Base-by-base conservation (phyloP, 2,329 filamentous ascomycete species). In the Phoma sp. region DNA sequence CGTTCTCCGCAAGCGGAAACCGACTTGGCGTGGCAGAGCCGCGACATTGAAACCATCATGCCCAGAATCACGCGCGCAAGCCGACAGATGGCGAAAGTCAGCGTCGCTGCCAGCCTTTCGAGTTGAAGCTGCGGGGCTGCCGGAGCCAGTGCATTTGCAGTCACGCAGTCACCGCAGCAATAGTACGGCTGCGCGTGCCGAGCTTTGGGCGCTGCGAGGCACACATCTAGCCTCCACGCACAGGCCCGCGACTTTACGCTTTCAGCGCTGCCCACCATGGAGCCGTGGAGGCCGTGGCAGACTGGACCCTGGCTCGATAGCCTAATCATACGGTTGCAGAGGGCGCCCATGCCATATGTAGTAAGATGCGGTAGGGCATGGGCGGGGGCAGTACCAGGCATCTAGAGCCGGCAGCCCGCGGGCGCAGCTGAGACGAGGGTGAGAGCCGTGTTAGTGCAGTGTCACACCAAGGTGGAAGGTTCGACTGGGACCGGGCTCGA, bases 381-480 rank as follows among this genome's bases (percentile, higher is more conserved):
- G 24, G 12, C 13, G 4, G 9, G 7, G 25, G 25, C 25, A 29
- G 4, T 35, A 32, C 13, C 35, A 35, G 44, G 40, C 46, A 55
- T 50, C 52, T 46, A 55, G 52, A 50, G 52, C 52, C 46, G 40
- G 45, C 46, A 35, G 51, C 25, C 36, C 46, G 46, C 40, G 46
- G 45, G 46, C 45, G 29, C 35, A 50, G 52, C 52, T 55, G 52
- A 55, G 52, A 55, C 46, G 52, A 50, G 32, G 21, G 21, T 45
- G 49, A 40, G 37, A 33, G 49, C 41, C 44, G 33, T 38, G 33
- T 43, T 55, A 50, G 52, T 50, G 46, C 52, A 49, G 24, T 50
- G 52, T 55, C 45, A 55, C 52, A 55, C 52, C 52, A 55, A 55
- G 52, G 52, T 50, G 52, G 52, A 50, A 55, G 45, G 35, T 50